Evolutionary conservation across 2,329 filamentous ascomycete species (phyloP).

Genomic region (Coleophoma crateriformis): DNA sequence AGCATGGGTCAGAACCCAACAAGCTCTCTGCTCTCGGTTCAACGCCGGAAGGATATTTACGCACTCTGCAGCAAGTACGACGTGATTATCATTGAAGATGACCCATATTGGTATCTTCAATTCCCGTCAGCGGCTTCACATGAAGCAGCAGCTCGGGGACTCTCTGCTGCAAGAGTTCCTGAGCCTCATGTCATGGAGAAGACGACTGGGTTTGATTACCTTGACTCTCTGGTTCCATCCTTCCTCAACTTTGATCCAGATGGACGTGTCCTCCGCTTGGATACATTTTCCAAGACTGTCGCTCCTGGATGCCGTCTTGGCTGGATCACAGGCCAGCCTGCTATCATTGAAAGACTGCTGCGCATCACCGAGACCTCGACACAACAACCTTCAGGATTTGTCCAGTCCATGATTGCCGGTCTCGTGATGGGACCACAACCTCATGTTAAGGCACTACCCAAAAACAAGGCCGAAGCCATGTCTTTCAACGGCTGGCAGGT

Average conservation of each 20-base stretch:
- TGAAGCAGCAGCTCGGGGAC: conserved; percentile 30
- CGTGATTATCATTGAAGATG: conserved; percentile 87
- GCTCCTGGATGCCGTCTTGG: conserved; percentile 86
- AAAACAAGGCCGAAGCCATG: conserved; percentile 27
- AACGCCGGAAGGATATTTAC: conserved; percentile 75
- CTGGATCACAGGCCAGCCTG: conserved; percentile 84
- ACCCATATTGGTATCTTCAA: conserved; percentile 94
- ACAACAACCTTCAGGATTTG: conserved; percentile 83
- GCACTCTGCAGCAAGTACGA: conserved; percentile 77
- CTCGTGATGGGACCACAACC: conserved; percentile 67
- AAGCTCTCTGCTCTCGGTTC: conserved; percentile 65
- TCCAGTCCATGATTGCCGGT: conserved; percentile 76
- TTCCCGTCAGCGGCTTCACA: conserved; percentile 62
- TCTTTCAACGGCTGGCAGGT: conserved; percentile 64
- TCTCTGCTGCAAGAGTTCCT: conserved; percentile 14
- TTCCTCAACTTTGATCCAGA: conserved; percentile 78
- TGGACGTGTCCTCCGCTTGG: conserved; percentile 81
- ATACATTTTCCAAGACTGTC: conserved; percentile 92
- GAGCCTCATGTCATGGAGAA: conserved; percentile 25
- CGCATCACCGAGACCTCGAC: conserved; percentile 75
- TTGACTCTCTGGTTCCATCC: conserved; percentile 79
- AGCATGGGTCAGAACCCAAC: conserved; percentile 91
- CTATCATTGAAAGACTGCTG: conserved; percentile 64
- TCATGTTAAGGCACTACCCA: conserved; percentile 36
- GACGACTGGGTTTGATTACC: conserved; percentile 66